Conservation (phyloP, 2,329 filamentous ascomycete species). For the Pyrenophora teres region DNA sequence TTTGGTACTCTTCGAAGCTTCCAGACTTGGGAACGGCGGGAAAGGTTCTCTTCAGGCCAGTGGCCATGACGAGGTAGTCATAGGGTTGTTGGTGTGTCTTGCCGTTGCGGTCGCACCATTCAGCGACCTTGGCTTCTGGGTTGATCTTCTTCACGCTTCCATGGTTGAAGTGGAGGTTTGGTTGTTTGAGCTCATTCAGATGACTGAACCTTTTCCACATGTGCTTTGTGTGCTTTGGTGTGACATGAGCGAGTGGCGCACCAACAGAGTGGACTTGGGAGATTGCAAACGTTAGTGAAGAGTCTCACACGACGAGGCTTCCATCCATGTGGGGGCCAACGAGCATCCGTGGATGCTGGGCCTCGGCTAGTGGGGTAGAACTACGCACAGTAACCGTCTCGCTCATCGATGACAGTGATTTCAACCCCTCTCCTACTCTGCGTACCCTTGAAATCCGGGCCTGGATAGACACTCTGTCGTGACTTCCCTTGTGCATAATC, state of each 20-base stretch:
- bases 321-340: slow-evolving; percentile 12
- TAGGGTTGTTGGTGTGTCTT: slow-evolving; percentile 58
- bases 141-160: slow-evolving; percentile 68
- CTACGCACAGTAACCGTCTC: slow-evolving; percentile 78
- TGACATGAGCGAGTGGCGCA: slow-evolving; percentile 71
- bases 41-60: slow-evolving; percentile 71
- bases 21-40: slow-evolving; percentile 73
- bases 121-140: slow-evolving; percentile 63
- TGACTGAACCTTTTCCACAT: slow-evolving; percentile 73
- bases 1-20: slow-evolving; percentile 65
- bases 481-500: slow-evolving; percentile 65
- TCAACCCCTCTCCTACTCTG: slow-evolving; percentile 61
- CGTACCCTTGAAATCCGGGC: slow-evolving; percentile 43
- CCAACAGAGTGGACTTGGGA: slow-evolving; percentile 76
- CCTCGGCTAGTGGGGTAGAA: slow-evolving; percentile 26
- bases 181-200: slow-evolving; percentile 67
- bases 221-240: slow-evolving; percentile 65
- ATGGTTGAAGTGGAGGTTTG: slow-evolving; percentile 67
- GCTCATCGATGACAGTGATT: slow-evolving; percentile 75
- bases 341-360: background rate
- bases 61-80: slow-evolving; percentile 75
- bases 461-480: slow-evolving; percentile 52
- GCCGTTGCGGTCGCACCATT: slow-evolving; percentile 56
- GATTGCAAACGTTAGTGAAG: slow-evolving; percentile 24
- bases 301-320: slow-evolving; percentile 9